Conservation (phyloP, 805 yeast genomes). For the Nakazawaea wyomingensis region DNA sequence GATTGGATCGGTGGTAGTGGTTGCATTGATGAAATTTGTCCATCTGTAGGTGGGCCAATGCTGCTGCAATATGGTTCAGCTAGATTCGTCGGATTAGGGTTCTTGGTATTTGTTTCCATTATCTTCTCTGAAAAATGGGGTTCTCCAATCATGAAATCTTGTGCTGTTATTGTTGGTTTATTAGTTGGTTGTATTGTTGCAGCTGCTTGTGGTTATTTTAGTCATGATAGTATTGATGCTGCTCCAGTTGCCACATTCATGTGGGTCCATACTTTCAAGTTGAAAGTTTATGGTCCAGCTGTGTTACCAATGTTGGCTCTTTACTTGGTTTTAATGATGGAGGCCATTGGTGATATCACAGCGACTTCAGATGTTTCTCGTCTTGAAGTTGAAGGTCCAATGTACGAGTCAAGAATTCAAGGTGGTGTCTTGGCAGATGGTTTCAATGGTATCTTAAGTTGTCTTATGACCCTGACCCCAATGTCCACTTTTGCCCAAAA, state of each 20-base stretch:
- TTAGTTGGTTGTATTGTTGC: slow-evolving; percentile 89
- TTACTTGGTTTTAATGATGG: slow-evolving; percentile 80
- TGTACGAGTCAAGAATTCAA: slow-evolving; percentile 81
- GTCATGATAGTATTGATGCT: slow-evolving; percentile 44
- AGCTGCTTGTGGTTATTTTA: slow-evolving; percentile 84
- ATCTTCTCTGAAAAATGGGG: slow-evolving; percentile 82
- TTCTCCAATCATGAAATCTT: slow-evolving; percentile 89
- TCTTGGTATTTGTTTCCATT: slow-evolving; percentile 70
- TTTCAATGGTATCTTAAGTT: slow-evolving; percentile 69
- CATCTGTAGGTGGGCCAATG: slow-evolving; percentile 46
- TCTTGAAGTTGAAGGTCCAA: slow-evolving; percentile 74
- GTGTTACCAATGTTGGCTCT: slow-evolving; percentile 84
- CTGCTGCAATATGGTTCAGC: slow-evolving; percentile 75
- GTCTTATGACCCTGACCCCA: slow-evolving; percentile 81
- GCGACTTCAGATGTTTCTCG: slow-evolving; percentile 92
- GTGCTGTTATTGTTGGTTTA: slow-evolving; percentile 85
- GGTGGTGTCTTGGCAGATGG: slow-evolving; percentile 94
- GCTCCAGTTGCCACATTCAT: slow-evolving; percentile 83
- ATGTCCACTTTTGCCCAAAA: slow-evolving; percentile 92
- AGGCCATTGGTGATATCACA: slow-evolving; percentile 91
- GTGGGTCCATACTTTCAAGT: slow-evolving; percentile 83
- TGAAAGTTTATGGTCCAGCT: slow-evolving; percentile 75
- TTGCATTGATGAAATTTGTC: slow-evolving; percentile 41
- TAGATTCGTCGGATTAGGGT: slow-evolving; percentile 80
- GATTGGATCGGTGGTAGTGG: slow-evolving; percentile 89